Percentiles rank a stretch among this genome's conserved stretches.
Evolutionary conservation across 805 yeast genomes (phyloP).

Genomic region (Pichia gijzeniarum): DNA sequence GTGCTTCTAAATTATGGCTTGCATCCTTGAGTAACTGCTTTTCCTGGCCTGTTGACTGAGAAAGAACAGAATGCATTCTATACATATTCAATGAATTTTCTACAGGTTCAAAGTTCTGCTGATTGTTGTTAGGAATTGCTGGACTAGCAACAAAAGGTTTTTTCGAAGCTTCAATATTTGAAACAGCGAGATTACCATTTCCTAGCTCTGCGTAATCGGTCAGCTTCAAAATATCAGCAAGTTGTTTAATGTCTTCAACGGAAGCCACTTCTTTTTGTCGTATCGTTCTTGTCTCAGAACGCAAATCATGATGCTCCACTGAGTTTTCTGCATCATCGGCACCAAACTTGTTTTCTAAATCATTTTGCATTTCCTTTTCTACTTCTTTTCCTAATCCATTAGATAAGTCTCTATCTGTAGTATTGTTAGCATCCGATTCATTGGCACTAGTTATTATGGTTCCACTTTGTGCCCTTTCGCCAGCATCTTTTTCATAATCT

Average conservation of each 20-base stretch:
- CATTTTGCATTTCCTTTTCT: too few relatives aligned
- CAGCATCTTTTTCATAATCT: not conserved
- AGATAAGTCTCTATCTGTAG: not conserved
- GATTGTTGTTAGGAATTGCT: not conserved
- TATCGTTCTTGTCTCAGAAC: too few relatives aligned
- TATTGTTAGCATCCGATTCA: not conserved
- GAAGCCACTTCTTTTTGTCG: too few relatives aligned
- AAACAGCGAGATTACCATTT: too few relatives aligned
- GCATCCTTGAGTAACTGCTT: conserved; percentile 16
- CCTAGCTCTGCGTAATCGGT: not conserved
- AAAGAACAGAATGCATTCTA: conserved; percentile 25
- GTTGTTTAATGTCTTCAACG: too few relatives aligned
- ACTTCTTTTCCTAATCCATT: too few relatives aligned
- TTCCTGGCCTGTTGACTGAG: conserved; percentile 50
- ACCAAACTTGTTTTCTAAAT: too few relatives aligned
- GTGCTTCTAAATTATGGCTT: not conserved
- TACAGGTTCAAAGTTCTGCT: not conserved
- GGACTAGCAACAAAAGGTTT: not conserved
- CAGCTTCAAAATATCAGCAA: too few relatives aligned
- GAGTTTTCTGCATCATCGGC: too few relatives aligned
- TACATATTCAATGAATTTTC: conserved; percentile 8
- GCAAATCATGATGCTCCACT: too few relatives aligned
- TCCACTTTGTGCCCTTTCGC: too few relatives aligned
- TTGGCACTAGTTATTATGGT: not conserved
- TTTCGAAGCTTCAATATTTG: not conserved